Conservation (phyloP, 1,284 basidiomycete genomes). For the Afroboletus lepidellus region DNA sequence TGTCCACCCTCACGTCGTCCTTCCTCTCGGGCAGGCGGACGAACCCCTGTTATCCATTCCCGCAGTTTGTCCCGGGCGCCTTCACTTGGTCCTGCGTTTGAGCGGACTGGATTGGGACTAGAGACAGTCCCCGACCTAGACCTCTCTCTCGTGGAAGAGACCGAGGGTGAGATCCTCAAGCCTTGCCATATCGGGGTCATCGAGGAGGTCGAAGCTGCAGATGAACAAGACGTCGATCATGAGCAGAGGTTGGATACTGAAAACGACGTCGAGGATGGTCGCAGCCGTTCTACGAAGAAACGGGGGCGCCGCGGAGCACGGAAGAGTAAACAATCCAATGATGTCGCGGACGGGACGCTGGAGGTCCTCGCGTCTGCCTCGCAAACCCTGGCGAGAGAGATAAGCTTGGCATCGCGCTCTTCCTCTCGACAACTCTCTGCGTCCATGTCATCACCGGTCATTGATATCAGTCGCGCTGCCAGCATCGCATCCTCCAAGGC, state of each 20-base stretch:
- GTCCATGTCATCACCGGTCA: constrained; percentile 14
- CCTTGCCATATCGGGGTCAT: constrained; percentile 25
- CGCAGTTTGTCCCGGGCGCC: constrained; percentile 59
- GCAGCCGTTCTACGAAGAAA: constrained; percentile 61
- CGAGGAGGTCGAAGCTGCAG: constrained; percentile 37
- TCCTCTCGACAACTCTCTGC: constrained; percentile 16
- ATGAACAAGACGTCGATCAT: constrained; percentile 38
- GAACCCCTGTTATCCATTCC: constrained; percentile 49
- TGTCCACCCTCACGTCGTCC: constrained; percentile 69
- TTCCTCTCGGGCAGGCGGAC: constrained; percentile 55
- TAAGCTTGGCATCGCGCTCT: constrained; percentile 55
- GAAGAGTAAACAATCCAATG: constrained; percentile 50
- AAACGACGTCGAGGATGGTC: constrained; percentile 38
- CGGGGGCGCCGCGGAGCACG: constrained; percentile 78
- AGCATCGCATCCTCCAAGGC: constrained; percentile 27
- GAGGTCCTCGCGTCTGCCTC: constrained; percentile 76
- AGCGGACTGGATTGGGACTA: constrained; percentile 33
- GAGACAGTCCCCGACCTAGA: constrained; percentile 32
- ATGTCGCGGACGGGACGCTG: constrained; percentile 50
- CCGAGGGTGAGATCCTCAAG: constrained; percentile 12
- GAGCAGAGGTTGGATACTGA: constrained; percentile 26
- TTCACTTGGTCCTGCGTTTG: constrained; percentile 56
- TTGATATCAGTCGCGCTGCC: constrained; percentile 26
- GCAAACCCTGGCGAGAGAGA: constrained; percentile 80
- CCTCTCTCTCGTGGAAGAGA: constrained; percentile 22